phyloP scores from a whole-genome alignment of 345 rosid genomes.

The Lepidium sativum region DNA sequence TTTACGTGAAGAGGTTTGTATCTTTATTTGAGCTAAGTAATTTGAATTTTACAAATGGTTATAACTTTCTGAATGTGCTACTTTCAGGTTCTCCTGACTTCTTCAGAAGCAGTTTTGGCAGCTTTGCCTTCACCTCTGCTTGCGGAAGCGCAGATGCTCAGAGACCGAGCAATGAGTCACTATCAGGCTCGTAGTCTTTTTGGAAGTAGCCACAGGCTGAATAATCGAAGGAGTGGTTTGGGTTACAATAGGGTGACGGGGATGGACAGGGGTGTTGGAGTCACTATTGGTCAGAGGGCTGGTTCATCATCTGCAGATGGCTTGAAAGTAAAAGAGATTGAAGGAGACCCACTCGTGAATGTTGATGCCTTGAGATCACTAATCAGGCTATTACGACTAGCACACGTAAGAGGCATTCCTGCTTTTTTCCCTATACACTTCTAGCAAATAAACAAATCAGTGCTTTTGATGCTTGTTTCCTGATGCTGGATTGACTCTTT shows the following conservation, averaged over 20 bases:
- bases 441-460: not conserved
- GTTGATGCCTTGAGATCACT: constrained; percentile 66
- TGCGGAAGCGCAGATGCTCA: constrained; percentile 96
- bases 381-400: constrained; percentile 70
- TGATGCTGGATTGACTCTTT: not conserved
- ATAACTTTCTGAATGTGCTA: constrained; percentile 9
- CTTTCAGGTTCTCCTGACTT: constrained; percentile 83
- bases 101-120: constrained; percentile 90
- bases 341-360: constrained; percentile 83
- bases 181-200: constrained; percentile 89
- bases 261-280: constrained; percentile 95
- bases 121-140: constrained; percentile 87
- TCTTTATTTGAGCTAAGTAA: not conserved
- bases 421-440: not conserved
- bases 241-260: constrained; percentile 82
- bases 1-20: constrained; percentile 89
- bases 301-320: constrained; percentile 53
- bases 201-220: constrained; percentile 71
- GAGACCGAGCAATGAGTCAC: constrained; percentile 98
- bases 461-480: not conserved
- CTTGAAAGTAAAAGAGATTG: constrained; percentile 68
- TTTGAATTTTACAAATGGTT: constrained; percentile 1
- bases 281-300: constrained; percentile 65
- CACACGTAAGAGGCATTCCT: constrained; percentile 50
- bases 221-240: constrained; percentile 74